A percentile compares a stretch with the other conserved stretches of the same genome.
Conservation (phyloP, 495 filamentous ascomycete genomes). For the Aspergillus asperescens region DNA sequence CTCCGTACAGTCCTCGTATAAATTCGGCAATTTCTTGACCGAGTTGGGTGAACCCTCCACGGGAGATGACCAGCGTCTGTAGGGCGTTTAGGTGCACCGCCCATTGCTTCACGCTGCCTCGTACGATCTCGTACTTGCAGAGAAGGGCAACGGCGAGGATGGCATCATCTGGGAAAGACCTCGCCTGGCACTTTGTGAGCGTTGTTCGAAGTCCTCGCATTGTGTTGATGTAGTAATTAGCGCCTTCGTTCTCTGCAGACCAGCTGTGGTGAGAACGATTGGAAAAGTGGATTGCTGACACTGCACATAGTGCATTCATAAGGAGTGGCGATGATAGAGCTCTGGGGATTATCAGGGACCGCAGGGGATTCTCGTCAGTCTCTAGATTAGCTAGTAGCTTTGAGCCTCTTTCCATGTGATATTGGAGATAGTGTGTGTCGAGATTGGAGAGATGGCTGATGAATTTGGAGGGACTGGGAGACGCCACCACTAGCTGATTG, state of each 20-base stretch:
- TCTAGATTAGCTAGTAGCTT: conserved; percentile 40
- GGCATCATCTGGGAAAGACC: conserved; percentile 29
- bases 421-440: conserved; percentile 43
- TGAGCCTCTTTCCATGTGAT: conserved; percentile 39
- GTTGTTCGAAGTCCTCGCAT: conserved; percentile 32
- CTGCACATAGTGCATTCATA: conserved; percentile 40
- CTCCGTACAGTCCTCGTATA: conserved; percentile 36
- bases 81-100: conserved; percentile 38
- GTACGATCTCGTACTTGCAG: conserved; percentile 43
- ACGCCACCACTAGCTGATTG: neutral
- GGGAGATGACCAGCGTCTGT: conserved; percentile 35
- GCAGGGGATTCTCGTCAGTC: conserved; percentile 38
- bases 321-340: conserved; percentile 41
- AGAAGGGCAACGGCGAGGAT: conserved; percentile 40
- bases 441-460: conserved; percentile 30
- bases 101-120: conserved; percentile 43
- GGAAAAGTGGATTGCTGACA: conserved; percentile 41
- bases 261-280: conserved; percentile 29
- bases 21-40: conserved; percentile 35
- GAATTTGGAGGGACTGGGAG: conserved; percentile 12
- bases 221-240: conserved; percentile 35
- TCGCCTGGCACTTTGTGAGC: conserved; percentile 20
- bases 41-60: conserved; percentile 34
- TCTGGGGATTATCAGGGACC: conserved; percentile 38
- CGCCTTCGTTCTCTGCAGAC: conserved; percentile 30